Conservation (phyloP, 371 early-diverging fungal genomes). For the Amoeboaphelidium occidentale region DNA sequence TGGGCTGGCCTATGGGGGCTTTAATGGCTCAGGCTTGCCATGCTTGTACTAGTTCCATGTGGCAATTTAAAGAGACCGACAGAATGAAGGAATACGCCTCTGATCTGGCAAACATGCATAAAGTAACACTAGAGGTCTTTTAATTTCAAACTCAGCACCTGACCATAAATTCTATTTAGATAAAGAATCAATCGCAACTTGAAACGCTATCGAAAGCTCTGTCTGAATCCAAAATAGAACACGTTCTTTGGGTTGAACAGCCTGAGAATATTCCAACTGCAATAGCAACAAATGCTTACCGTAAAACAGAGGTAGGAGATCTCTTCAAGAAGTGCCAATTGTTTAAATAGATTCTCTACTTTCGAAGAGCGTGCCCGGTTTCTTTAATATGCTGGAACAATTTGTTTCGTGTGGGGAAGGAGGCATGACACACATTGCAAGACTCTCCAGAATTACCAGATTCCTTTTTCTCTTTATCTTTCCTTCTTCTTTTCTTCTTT, state of each 20-base stretch:
- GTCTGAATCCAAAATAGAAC: constrained; percentile 24
- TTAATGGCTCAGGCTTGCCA: constrained; percentile 69
- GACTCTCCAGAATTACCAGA: not conserved
- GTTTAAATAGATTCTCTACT: constrained; percentile 2
- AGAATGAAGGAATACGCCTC: constrained; percentile 31
- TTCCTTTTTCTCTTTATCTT: not conserved
- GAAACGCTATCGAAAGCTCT: constrained; percentile 28
- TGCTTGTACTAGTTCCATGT: constrained; percentile 43
- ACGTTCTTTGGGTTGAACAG: constrained; percentile 49
- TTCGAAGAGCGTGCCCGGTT: constrained; percentile 37
- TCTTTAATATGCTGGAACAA: constrained; percentile 43
- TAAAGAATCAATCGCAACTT: constrained; percentile 39
- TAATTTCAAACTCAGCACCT: not conserved
- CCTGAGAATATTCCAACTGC: constrained; percentile 62
- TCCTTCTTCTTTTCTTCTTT: not conserved
- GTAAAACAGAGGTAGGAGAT: constrained; percentile 24
- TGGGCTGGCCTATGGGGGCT: constrained; percentile 54
- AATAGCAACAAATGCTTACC: constrained; percentile 50
- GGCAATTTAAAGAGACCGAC: constrained; percentile 24
- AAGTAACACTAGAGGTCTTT: constrained; percentile 41
- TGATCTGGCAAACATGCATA: constrained; percentile 47
- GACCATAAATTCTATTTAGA: constrained; percentile 13
- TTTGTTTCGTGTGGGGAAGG: constrained; percentile 33
- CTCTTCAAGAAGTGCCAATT: constrained; percentile 27
- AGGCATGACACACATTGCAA: constrained; percentile 37